Evolutionary conservation across 768 basidiomycete species (phyloP).

Genomic region (Trichaptum fuscoviolaceum): DNA sequence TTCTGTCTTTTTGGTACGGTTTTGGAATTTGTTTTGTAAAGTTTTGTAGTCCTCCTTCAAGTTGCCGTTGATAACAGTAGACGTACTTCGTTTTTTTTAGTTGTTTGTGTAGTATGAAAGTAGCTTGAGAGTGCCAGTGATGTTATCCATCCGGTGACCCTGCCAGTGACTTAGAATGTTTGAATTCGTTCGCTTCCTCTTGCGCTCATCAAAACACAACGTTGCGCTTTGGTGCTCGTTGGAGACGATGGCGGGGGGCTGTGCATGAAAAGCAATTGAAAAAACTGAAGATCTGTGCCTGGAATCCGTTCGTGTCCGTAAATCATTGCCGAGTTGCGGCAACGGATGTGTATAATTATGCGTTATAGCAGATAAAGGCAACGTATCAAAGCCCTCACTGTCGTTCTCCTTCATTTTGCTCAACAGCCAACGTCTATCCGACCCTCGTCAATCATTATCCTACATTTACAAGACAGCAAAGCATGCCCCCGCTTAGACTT

Average conservation of each 20-base stretch:
- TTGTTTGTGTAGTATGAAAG: too few relatives aligned
- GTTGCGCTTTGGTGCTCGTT: too few relatives aligned
- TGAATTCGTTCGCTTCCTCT: too few relatives aligned
- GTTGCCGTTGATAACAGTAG: too few relatives aligned
- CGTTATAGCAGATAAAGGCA: background rate
- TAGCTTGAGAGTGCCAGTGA: too few relatives aligned
- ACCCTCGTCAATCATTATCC: background rate
- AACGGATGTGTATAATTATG: background rate
- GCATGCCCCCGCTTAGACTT: background rate
- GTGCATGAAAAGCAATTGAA: background rate
- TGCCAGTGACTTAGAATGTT: too few relatives aligned
- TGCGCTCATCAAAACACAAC: too few relatives aligned
- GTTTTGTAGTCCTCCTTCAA: background rate
- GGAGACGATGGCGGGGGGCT: background rate
- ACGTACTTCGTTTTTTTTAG: too few relatives aligned
- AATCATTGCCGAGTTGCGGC: background rate
- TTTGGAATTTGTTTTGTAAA: background rate
- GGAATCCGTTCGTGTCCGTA: background rate
- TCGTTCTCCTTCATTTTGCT: background rate
- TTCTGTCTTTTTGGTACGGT: background rate
- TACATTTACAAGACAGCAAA: background rate
- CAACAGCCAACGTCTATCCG: background rate
- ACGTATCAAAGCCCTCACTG: background rate
- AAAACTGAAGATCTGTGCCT: background rate
- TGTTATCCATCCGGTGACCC: too few relatives aligned